Evolutionary conservation across 176 grass and related monocot genomes (phyloP).

Genomic region (Themeda triandra): DNA sequence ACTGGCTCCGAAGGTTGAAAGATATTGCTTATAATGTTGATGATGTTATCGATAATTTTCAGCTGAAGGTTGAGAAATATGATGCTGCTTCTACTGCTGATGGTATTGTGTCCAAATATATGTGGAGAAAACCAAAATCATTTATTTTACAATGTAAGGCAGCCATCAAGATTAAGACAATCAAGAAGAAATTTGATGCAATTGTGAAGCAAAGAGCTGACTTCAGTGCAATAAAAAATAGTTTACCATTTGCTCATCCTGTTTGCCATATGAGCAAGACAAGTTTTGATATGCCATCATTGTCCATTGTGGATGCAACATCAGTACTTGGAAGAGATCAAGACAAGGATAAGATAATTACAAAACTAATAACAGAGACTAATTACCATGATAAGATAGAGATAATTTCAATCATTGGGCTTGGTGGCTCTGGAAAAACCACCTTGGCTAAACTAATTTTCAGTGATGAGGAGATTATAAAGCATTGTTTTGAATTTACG

Average conservation of each 20-base stretch:
- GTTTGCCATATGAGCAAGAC: neutral
- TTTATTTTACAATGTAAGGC: too few relatives aligned
- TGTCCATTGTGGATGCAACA: neutral
- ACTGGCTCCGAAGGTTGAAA: neutral
- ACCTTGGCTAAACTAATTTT: neutral
- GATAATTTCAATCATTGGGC: neutral
- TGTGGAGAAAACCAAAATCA: too few relatives aligned
- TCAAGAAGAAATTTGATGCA: neutral
- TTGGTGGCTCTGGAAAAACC: neutral
- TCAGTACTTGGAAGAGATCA: conserved; percentile 14
- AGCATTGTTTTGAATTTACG: neutral
- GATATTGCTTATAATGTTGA: neutral
- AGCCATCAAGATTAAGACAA: neutral
- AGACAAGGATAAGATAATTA: neutral
- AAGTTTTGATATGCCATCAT: neutral
- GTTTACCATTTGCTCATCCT: neutral
- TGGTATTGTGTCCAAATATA: too few relatives aligned
- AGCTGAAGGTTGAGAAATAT: neutral
- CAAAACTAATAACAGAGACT: neutral
- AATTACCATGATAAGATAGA: neutral
- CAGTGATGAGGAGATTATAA: neutral
- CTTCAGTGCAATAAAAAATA: neutral
- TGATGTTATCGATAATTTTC: neutral
- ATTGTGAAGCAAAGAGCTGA: neutral
- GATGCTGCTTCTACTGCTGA: neutral